phyloP scores from a whole-genome alignment of 306 rosid genomes.

The Betula pendula region DNA sequence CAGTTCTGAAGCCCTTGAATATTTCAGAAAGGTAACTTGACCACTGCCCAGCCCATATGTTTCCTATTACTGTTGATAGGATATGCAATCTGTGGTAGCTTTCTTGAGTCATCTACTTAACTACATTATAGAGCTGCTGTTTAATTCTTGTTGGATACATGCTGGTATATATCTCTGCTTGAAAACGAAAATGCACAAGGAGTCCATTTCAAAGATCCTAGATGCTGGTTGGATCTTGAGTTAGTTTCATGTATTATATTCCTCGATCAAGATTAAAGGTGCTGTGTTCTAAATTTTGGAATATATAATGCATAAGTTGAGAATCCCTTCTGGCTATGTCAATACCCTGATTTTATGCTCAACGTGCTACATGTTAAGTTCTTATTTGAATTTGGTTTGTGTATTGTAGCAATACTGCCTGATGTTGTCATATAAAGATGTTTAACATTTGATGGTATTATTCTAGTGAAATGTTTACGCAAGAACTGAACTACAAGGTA shows the following conservation, averaged over 20 bases:
- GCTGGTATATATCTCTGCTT: background rate
- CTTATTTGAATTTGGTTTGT: constrained; percentile 4
- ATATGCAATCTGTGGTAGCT: background rate
- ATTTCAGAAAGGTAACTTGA: constrained; percentile 74
- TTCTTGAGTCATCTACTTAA: constrained; percentile 15
- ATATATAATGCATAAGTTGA: background rate
- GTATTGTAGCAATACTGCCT: constrained; percentile 24
- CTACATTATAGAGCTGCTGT: background rate
- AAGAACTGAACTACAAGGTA: constrained; percentile 12
- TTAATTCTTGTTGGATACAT: background rate
- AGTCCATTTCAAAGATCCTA: background rate
- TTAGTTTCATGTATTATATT: background rate
- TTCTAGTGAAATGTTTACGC: constrained; percentile 17
- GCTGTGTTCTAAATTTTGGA: background rate
- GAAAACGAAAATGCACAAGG: background rate
- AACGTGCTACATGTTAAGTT: background rate
- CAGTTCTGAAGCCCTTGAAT: constrained; percentile 84
- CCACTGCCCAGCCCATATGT: constrained; percentile 11
- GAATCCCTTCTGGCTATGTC: background rate
- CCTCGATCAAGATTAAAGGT: background rate
- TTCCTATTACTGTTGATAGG: constrained; percentile 16
- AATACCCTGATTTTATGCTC: background rate
- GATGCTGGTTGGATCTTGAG: constrained; percentile 6
- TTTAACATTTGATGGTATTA: constrained; percentile 6
- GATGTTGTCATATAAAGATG: constrained; percentile 9